Conservation (phyloP, 2,329 filamentous ascomycete genomes). For the Ophiostoma piceae region DNA sequence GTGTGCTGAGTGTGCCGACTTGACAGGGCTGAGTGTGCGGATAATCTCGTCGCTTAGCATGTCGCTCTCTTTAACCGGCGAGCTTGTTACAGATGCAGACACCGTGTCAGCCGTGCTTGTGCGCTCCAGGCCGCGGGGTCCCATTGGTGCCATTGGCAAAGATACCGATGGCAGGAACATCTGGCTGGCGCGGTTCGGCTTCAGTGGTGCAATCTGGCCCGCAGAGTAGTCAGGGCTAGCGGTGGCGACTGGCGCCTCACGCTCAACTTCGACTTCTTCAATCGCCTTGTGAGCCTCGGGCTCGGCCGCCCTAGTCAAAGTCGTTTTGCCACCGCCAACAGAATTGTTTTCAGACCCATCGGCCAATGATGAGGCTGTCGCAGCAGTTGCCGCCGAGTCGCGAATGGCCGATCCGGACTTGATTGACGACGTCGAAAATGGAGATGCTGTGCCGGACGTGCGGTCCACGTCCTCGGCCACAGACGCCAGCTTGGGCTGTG, state of each 20-base stretch:
- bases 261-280: neutral
- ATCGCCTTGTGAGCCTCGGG: neutral
- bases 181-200: constrained; percentile 38
- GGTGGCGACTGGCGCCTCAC: neutral
- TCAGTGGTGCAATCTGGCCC: constrained; percentile 40
- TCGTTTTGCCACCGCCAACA: neutral
- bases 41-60: constrained; percentile 69
- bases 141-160: constrained; percentile 7
- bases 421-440: constrained; percentile 18
- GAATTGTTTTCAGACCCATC: neutral
- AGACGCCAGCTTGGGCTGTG: neutral
- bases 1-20: constrained; percentile 27
- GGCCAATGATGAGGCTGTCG: constrained; percentile 12
- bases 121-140: constrained; percentile 36
- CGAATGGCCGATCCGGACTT: constrained; percentile 15
- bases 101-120: constrained; percentile 44
- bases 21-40: constrained; percentile 56
- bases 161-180: constrained; percentile 31
- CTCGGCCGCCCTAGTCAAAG: neutral
- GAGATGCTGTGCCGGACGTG: constrained; percentile 16
- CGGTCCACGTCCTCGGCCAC: constrained; percentile 14
- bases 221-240: constrained; percentile 5
- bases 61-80: constrained; percentile 64
- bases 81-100: constrained; percentile 45
- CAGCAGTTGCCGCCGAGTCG: constrained; percentile 21